Evolutionary conservation across 768 basidiomycete genomes (phyloP).

Genomic region (Rhizopogon vesiculosus): DNA sequence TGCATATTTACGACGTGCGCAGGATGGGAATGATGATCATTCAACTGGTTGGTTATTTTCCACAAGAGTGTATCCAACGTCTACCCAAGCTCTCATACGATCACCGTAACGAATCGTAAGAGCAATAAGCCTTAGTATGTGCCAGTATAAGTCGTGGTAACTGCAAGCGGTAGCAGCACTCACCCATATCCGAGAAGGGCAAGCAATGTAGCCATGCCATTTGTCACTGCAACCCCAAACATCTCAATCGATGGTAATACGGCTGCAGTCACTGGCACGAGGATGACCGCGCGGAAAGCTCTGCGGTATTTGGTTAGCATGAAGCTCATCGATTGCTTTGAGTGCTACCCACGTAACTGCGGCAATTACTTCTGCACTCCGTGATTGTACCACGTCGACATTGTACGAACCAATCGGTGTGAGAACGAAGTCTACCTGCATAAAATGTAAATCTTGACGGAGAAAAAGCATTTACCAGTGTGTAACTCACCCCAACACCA

Average conservation of each 20-base stretch:
- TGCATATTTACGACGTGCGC: not conserved
- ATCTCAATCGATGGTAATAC: conserved; percentile 49
- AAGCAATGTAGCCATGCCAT: conserved; percentile 37
- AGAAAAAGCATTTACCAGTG: not conserved
- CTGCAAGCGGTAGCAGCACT: conserved; percentile 14
- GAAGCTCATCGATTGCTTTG: not conserved
- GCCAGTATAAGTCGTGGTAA: not conserved
- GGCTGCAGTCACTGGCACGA: conserved; percentile 37
- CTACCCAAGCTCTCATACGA: conserved; percentile 44
- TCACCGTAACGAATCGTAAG: conserved; percentile 46
- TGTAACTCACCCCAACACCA: conserved; percentile 49
- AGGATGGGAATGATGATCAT: not conserved
- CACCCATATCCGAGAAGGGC: conserved; percentile 47
- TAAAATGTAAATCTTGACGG: not conserved
- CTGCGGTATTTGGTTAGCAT: conserved; percentile 22
- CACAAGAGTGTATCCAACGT: conserved; percentile 35
- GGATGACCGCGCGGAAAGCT: conserved; percentile 41
- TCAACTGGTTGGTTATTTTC: not conserved
- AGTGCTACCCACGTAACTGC: conserved; percentile 39
- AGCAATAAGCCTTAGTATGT: conserved; percentile 35
- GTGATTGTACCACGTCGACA: conserved; percentile 50
- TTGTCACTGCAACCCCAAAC: conserved; percentile 42
- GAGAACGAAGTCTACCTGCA: conserved; percentile 49
- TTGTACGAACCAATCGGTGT: conserved; percentile 51
- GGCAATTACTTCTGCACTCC: conserved; percentile 57